A percentile compares a stretch with the other conserved stretches of the same genome.
Conservation (phyloP, 2,329 filamentous ascomycete species). For the Fusarium temperatum region DNA sequence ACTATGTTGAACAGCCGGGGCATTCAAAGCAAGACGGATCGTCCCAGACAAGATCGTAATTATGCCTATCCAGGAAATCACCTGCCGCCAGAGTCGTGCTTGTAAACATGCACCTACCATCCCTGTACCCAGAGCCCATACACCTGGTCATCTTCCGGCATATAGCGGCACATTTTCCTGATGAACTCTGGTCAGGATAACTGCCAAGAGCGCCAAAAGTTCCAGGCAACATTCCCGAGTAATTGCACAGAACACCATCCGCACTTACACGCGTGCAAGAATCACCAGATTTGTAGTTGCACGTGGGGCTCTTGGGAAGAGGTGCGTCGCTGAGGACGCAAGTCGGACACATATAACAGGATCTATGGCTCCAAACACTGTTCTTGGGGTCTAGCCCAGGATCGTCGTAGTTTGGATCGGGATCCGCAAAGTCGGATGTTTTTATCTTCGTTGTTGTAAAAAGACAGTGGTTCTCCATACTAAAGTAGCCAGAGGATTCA, state of each 20-base stretch:
- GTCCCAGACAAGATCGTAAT: neutral
- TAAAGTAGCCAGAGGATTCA: neutral
- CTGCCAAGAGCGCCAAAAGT: neutral
- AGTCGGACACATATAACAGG: constrained; percentile 3
- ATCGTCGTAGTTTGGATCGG: neutral
- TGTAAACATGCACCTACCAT: neutral
- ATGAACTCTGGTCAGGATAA: neutral
- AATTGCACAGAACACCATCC: neutral
- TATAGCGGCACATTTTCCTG: neutral
- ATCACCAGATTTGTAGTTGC: neutral
- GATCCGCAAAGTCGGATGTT: neutral
- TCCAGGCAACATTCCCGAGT: neutral
- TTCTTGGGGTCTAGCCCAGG: neutral
- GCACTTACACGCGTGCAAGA: neutral
- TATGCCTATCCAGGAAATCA: neutral
- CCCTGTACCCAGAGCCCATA: neutral
- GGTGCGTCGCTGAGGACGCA: neutral
- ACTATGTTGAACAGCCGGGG: neutral
- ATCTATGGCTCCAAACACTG: constrained; percentile 6
- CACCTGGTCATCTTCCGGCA: neutral
- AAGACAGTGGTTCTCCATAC: constrained; percentile 7
- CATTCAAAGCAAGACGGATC: neutral
- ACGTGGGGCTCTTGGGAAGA: neutral
- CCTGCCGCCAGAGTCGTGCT: neutral
- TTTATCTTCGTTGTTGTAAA: neutral